A percentile compares a stretch with the other conserved stretches of the same genome.
Evolutionary conservation across 2,329 filamentous ascomycete genomes (phyloP).

Genomic region (Ophiostoma piceae): DNA sequence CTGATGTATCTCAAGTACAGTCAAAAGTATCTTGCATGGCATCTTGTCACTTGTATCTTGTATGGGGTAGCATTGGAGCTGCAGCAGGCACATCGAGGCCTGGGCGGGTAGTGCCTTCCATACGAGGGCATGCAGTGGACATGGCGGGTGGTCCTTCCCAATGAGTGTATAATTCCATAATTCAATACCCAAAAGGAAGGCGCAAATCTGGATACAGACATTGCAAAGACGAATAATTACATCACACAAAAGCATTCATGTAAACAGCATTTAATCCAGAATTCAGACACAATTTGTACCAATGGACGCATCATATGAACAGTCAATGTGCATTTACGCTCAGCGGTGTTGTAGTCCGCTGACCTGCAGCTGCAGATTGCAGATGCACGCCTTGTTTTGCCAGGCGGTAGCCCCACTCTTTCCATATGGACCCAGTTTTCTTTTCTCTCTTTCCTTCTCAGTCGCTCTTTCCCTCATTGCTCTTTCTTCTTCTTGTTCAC

Average conservation of each 20-base stretch:
- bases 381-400: slow-evolving; percentile 14
- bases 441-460: background rate
- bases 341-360: background rate
- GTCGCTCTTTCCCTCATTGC: background rate
- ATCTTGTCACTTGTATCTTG: background rate
- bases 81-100: background rate
- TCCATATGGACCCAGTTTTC: background rate
- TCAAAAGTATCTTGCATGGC: background rate
- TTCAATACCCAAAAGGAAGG: background rate
- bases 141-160: background rate
- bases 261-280: background rate
- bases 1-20: background rate
- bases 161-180: background rate
- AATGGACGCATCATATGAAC: slow-evolving; percentile 1
- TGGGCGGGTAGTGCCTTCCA: slow-evolving; percentile 9
- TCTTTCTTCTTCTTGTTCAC: background rate
- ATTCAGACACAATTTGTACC: background rate
- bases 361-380: slow-evolving; percentile 12
- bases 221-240: background rate
- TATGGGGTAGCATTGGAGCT: slow-evolving; percentile 12
- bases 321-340: background rate
- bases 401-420: background rate
- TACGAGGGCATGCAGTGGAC: background rate
- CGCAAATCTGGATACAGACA: background rate
- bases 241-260: background rate